Evolutionary conservation across 495 filamentous ascomycete genomes (phyloP).

Genomic region (Lasiosphaeria ovina): DNA sequence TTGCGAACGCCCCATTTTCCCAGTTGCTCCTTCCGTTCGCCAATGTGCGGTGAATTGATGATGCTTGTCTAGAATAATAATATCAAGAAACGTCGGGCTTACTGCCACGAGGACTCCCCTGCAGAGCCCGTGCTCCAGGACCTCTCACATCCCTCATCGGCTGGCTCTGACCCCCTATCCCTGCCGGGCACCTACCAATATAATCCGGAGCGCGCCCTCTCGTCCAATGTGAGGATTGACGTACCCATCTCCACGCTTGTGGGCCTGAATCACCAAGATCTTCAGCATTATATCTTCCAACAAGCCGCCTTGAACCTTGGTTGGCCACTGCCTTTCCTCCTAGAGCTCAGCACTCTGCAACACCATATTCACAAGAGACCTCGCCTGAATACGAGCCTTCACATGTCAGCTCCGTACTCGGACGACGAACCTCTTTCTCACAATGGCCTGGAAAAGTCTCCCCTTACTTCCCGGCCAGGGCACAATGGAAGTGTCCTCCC

Average conservation of each 20-base stretch:
- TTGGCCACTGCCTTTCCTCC: constrained; percentile 11
- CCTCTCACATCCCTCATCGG: constrained; percentile 30
- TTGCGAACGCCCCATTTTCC: constrained; percentile 20
- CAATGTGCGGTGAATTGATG: constrained; percentile 46
- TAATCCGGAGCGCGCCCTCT: constrained; percentile 39
- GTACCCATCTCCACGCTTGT: constrained; percentile 28
- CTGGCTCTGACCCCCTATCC: constrained; percentile 29
- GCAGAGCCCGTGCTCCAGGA: constrained; percentile 39
- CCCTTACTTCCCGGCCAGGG: constrained; percentile 23
- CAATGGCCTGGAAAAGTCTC: constrained; percentile 39
- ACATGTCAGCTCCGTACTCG: constrained; percentile 27
- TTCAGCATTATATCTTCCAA: constrained; percentile 36
- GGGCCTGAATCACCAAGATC: constrained; percentile 29
- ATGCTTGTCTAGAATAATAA: constrained; percentile 48
- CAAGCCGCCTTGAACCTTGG: constrained; percentile 33
- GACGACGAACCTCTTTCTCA: constrained; percentile 14
- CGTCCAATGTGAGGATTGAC: constrained; percentile 26
- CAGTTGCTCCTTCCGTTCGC: constrained; percentile 20
- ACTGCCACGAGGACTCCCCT: constrained; percentile 41
- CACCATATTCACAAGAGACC: constrained; percentile 33
- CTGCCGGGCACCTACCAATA: constrained; percentile 37
- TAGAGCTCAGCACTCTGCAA: constrained; percentile 20
- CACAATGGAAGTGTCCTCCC: constrained; percentile 21
- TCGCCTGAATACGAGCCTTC: constrained; percentile 34
- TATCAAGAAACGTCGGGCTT: constrained; percentile 49